Base-by-base conservation (phyloP, 257 asterid genomes). In the Solanum ahanhuiri region DNA sequence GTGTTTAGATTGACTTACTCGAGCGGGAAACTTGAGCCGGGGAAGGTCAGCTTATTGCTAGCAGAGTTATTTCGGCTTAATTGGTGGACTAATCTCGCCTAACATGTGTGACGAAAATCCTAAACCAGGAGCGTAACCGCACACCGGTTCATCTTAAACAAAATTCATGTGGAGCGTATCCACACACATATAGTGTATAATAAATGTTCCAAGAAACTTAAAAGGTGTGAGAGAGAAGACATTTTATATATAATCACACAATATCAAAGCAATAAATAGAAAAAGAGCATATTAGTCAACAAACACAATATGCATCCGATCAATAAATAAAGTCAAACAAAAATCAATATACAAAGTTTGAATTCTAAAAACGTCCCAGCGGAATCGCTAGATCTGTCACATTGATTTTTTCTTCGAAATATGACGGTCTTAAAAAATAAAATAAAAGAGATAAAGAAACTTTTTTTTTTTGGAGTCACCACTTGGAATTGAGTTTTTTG, bases 361-460 rank as follows among this genome's bases (percentile, higher is more conserved):
- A 54, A 54, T 17, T 17, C 4, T 6, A 15, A 54, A 48, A 4
- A 0, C 0, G 1, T 17, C 0, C 0, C 1, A 54, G 3, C 1
- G 9, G 63, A 54, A 0, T 54, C n/a, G n/a, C 63, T 17, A 54
- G 6, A 54, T 54, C 4, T 54, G 0, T 2, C 63, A 54, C 3
- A 17, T 0, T 1, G 9, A 54, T 15, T 2, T 54, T 54, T 54
- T 15, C 58, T 51, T 51, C 58, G 4, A 17, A 54, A 54, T 15
- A 0, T 54, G 63, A 54, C 3, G 1, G n/a, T 6, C 9, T 54
- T 17, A 17, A 54, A 48, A 54, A 17, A 54, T 54, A 54, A 17
- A 6, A 54, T 15, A 51, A 6, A 51, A 6, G 9, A 51, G n/a
- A 48, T 4, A 48, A 5, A 48, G 0, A 48, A 14, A 14, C 1